Percentiles rank a stretch among this genome's conserved stretches.
Conservation (phyloP, 139 green algal genomes). For the Gonium pectorale region DNA sequence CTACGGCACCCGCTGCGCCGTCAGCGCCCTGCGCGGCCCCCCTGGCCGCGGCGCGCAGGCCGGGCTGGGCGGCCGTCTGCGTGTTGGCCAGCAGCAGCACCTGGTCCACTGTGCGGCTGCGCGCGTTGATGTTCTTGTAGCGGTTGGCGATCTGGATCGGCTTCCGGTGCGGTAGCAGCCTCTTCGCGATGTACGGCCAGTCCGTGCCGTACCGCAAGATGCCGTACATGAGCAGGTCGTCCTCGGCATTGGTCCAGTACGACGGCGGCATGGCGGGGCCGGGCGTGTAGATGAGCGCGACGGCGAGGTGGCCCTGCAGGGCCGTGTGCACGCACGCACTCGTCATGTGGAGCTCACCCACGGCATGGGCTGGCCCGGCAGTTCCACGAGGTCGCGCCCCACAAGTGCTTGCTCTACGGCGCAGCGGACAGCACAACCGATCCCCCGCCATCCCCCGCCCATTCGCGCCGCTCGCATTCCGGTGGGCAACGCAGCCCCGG, state of each 20-base stretch:
- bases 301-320: constrained; percentile 30
- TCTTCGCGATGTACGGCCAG: not conserved
- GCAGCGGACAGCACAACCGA: no score
- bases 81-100: not conserved
- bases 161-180: not conserved
- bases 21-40: no score
- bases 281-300: constrained; percentile 20
- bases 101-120: not conserved
- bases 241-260: constrained; percentile 50
- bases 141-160: constrained; percentile 10
- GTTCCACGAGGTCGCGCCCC: no score
- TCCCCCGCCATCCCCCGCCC: no score
- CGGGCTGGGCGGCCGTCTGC: no score
- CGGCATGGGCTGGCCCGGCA: no score
- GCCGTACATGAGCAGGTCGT: constrained; percentile 35
- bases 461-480: no score
- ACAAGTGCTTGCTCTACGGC: not conserved
- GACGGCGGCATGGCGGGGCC: constrained; percentile 1
- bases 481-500: no score
- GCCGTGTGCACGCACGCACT: no score
- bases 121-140: constrained; percentile 36
- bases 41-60: no score
- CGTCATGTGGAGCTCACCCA: no score
- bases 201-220: constrained; percentile 6
- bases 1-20: no score